phyloP scores from a whole-genome alignment of 2,329 filamentous ascomycete species.

The Ceratocystis albifundus region DNA sequence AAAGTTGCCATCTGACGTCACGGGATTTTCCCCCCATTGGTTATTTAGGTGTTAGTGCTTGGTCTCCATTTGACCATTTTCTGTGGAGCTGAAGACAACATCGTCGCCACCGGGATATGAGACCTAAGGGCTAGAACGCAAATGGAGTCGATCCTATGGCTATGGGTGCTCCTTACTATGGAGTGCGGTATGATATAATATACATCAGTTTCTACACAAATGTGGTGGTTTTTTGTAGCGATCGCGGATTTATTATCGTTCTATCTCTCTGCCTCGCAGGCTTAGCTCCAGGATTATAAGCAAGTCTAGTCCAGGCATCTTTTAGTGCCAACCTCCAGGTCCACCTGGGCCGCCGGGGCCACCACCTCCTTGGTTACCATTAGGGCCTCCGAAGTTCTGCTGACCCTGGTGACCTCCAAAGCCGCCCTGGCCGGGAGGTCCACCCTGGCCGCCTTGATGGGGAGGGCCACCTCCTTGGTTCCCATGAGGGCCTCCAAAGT shows the following conservation, averaged over 20 bases:
- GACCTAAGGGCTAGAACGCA: background rate
- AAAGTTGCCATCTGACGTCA: constrained; percentile 11
- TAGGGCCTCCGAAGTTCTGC: background rate
- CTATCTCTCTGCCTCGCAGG: too few species aligned
- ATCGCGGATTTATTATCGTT: too few species aligned
- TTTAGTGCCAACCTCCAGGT: constrained; percentile 12
- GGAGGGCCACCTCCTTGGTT: background rate
- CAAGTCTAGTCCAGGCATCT: background rate
- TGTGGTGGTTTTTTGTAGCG: background rate
- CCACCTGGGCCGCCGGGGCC: constrained; percentile 12
- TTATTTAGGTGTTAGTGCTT: background rate
- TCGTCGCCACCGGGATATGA: background rate
- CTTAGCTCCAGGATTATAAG: background rate
- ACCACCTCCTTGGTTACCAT: background rate
- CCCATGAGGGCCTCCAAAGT: background rate
- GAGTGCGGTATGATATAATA: background rate
- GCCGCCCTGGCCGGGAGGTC: too few species aligned
- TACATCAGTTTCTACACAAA: background rate
- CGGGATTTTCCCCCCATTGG: background rate
- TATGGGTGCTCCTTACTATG: background rate
- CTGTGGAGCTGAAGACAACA: background rate
- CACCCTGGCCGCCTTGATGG: too few species aligned
- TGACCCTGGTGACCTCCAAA: background rate
- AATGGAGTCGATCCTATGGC: background rate
- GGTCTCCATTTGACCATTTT: background rate